Conservation (phyloP, 176 grass and related monocot genomes). For the Eragrostis curvula region DNA sequence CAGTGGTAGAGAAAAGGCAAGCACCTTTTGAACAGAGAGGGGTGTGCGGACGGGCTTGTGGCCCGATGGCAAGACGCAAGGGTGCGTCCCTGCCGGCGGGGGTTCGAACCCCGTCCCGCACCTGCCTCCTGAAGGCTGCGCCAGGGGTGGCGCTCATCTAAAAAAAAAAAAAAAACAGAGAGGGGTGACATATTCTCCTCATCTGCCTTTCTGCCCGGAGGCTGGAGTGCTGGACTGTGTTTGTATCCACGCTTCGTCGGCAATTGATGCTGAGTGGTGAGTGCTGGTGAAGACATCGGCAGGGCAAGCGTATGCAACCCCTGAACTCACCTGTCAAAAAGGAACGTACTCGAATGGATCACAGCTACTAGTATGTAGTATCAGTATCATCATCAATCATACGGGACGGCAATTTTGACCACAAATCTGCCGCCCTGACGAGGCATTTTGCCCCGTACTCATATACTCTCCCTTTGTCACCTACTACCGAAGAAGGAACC, state of each 20-base stretch:
- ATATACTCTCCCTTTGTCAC: not conserved
- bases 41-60: too few species aligned
- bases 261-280: not conserved
- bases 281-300: not conserved
- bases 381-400: not conserved
- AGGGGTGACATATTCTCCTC: not conserved
- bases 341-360: not conserved
- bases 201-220: not conserved
- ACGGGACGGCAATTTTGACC: slow-evolving; percentile 15
- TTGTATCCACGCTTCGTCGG: not conserved
- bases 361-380: not conserved
- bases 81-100: too few species aligned
- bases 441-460: not conserved
- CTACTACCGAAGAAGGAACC: not conserved
- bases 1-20: not conserved
- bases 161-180: too few species aligned
- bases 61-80: too few species aligned
- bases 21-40: not conserved
- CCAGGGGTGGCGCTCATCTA: too few species aligned
- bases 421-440: not conserved
- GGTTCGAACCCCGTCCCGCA: too few species aligned
- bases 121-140: too few species aligned
- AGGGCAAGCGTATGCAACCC: not conserved
- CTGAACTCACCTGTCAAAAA: not conserved
- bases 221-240: not conserved